These are phyloP conservation scores for Plasmopara viticola DNA, from an alignment of 352 stramenopile species.

Conservation along the genomic window DNA sequence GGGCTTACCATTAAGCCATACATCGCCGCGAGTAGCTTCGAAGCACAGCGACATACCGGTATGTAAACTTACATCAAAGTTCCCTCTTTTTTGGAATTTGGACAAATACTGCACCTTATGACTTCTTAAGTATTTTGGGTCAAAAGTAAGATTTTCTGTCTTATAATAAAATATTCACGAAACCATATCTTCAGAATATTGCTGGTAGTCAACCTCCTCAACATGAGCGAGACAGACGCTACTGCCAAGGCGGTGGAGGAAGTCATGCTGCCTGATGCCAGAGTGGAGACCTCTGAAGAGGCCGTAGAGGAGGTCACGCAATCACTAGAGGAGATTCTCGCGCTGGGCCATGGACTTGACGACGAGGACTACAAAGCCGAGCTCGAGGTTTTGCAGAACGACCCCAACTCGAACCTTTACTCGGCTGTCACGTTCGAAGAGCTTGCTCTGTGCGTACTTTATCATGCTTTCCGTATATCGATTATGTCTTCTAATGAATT, in stretches of 20 bases:
- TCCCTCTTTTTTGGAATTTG: no score
- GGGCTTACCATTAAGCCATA: constrained; percentile 27
- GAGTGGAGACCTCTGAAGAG: constrained; percentile 13
- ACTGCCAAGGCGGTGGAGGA: constrained; percentile 14
- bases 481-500: constrained; percentile 2
- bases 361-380: constrained; percentile 85
- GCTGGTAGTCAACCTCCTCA: no score
- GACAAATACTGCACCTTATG: no score
- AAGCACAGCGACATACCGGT: constrained; percentile 17
- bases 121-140: no score
- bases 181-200: no score
- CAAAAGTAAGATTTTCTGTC: no score
- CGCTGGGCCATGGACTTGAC: constrained; percentile 77
- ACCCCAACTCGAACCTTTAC: constrained; percentile 79
- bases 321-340: constrained; percentile 75
- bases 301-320: constrained; percentile 67
- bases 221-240: constrained; percentile 26
- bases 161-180: no score
- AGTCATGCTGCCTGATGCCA: constrained; percentile 1
- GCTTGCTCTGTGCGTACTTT: constrained; percentile 45
- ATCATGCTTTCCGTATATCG: neutral
- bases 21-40: constrained; percentile 21
- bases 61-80: neutral
- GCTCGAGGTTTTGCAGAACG: constrained; percentile 78
- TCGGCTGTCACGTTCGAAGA: constrained; percentile 84